Base-by-base conservation (phyloP, 139 green algal species). In the Micromonas commoda region DNA sequence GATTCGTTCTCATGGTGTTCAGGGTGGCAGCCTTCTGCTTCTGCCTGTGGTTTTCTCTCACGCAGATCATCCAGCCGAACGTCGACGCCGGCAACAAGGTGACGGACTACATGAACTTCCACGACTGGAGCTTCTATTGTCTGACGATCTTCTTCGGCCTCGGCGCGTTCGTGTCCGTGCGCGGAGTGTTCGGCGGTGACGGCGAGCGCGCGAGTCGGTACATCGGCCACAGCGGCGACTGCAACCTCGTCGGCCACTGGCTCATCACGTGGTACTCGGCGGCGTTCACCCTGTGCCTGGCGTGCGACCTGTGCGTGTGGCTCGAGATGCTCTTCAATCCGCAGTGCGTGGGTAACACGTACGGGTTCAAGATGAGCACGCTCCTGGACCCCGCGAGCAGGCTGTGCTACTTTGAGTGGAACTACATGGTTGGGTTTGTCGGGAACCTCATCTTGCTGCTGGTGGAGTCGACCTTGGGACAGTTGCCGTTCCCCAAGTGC, bases 401-500 rank as follows among this genome's bases (percentile, higher is more conserved):
- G 29, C 9, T 54, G 66, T 73, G 66, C 28, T 73, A 73, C 16
- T 52, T 73, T 16, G 33, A 73, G 9, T 20, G 21, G 66, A 33
- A 24, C 1, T 73, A 73, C 33, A 54, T 54, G 32, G 13, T 73
- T 24, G 66, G 31, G 31, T 73, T 60, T 35, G 19, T 39, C 1
- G 33, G 32, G 52, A 73, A 51, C 13, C 21, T 73, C 6, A 29
- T 73, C n/a, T 4, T 73, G 31, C 29, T 73, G 16, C 33, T 73
- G 34, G 28, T 39, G 20, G 66, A 73, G 32, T 33, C 66, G 19
- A 60, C 31, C 21, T 21, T 73, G 21, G 66, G 66, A 1, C 66
- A 35, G 29, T 73, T 73, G 66, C n/a, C 31, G 66, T 73, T 54
- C 28, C 32, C 66, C n/a, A 73, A 73, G 32, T 54, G 66, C 33